These are phyloP conservation scores for Hepatocystis sp. DNA, from an alignment of 169 alveolate genomes.

Conservation along the genomic window DNA sequence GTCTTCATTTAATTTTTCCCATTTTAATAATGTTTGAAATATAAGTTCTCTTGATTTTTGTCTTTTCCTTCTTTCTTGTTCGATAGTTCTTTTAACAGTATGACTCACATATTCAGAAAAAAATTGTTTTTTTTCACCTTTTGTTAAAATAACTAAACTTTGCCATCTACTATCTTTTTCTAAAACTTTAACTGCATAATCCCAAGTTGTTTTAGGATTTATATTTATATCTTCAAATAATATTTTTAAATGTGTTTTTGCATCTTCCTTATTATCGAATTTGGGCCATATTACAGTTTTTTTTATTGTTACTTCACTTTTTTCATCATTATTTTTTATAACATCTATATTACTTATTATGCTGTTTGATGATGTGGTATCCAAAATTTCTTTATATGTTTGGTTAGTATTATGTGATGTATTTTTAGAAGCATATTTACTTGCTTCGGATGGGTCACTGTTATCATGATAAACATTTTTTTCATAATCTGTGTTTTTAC, in stretches of 20 bases:
- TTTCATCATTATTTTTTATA: too few species aligned
- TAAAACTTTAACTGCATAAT: slow-evolving; percentile 77
- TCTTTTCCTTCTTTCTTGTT: slow-evolving; percentile 85
- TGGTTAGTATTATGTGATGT: not conserved
- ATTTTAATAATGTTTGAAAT: slow-evolving; percentile 71
- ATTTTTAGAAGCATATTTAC: too few species aligned
- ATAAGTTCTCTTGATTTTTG: slow-evolving; percentile 83
- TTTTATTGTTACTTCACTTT: not conserved
- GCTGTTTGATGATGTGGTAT: too few species aligned
- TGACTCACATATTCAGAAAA: slow-evolving; percentile 89
- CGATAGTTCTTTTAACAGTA: slow-evolving; percentile 83
- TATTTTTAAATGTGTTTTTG: slow-evolving; percentile 79
- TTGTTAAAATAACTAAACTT: slow-evolving; percentile 81
- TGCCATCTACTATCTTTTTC: slow-evolving; percentile 82
- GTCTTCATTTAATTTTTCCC: slow-evolving; percentile 80
- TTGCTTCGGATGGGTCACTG: too few species aligned
- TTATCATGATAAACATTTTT: too few species aligned
- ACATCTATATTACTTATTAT: too few species aligned
- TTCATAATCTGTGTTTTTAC: too few species aligned
- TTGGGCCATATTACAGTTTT: slow-evolving; percentile 38
- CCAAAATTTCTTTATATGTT: too few species aligned
- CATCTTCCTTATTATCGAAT: slow-evolving; percentile 80
- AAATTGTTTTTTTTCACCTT: slow-evolving; percentile 88
- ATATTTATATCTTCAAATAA: slow-evolving; percentile 81
- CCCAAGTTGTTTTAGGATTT: slow-evolving; percentile 85